Conservation (phyloP, 1,284 basidiomycete genomes). For the Schizophyllum commune region DNA sequence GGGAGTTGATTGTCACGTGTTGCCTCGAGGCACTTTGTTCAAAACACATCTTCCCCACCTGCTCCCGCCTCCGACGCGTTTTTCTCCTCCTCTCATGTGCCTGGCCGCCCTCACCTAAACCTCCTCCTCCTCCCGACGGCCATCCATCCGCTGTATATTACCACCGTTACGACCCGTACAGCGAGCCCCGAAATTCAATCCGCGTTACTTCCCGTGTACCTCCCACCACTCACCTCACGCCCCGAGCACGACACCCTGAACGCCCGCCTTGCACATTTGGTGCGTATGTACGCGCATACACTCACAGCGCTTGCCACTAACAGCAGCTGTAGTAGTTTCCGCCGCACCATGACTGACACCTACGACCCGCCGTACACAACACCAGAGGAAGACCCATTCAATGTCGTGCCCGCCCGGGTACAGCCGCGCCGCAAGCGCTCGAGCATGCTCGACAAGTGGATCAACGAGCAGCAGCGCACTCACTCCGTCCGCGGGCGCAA, state of each 20-base stretch:
- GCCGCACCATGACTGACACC: background rate
- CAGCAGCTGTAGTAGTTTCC: background rate
- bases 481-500: slow-evolving; percentile 11
- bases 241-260: background rate
- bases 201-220: too few species aligned
- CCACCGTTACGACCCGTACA: background rate
- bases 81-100: background rate
- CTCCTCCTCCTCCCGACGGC: background rate
- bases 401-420: slow-evolving; percentile 19
- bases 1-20: background rate
- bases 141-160: background rate
- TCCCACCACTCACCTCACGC: too few species aligned
- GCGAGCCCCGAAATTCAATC: background rate
- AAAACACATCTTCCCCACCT: background rate
- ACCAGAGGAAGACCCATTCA: slow-evolving; percentile 43
- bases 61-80: background rate
- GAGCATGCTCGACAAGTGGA: slow-evolving; percentile 62
- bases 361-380: slow-evolving; percentile 37
- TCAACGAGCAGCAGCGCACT: slow-evolving; percentile 47
- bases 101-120: background rate
- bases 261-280: background rate
- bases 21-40: background rate
- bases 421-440: slow-evolving; percentile 36
- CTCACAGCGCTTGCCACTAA: background rate
- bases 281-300: background rate